Evolutionary conservation across 176 grass and related monocot species (phyloP).

Genomic region (Paspalum vaginatum): DNA sequence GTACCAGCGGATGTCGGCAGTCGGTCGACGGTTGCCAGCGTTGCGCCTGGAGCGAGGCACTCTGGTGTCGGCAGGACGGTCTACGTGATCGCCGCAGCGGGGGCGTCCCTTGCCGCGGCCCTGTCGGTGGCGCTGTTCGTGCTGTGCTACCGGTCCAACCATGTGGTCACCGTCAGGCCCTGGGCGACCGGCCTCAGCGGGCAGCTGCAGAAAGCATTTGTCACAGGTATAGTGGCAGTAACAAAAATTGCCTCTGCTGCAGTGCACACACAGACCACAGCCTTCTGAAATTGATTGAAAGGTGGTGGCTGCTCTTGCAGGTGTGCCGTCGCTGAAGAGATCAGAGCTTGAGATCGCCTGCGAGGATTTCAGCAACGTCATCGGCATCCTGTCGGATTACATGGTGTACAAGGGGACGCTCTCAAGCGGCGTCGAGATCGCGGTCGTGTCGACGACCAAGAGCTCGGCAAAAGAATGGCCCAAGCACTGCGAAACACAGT

Average conservation of each 20-base stretch:
- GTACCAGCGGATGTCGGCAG: neutral
- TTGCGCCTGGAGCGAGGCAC: constrained; percentile 7
- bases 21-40: neutral
- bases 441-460: constrained; percentile 66
- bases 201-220: constrained; percentile 73
- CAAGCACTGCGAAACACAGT: constrained; percentile 62
- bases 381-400: constrained; percentile 60
- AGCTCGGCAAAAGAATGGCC: constrained; percentile 69
- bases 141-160: constrained; percentile 49
- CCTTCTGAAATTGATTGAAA: neutral
- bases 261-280: neutral
- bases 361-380: constrained; percentile 91
- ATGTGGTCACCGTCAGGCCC: constrained; percentile 67
- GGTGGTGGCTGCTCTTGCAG: constrained; percentile 27
- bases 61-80: neutral
- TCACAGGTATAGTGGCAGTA: constrained; percentile 43
- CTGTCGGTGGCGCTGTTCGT: constrained; percentile 39
- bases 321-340: constrained; percentile 66
- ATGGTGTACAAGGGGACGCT: constrained; percentile 84
- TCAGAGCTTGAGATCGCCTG: constrained; percentile 74
- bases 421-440: constrained; percentile 87
- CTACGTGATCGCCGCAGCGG: constrained; percentile 46
- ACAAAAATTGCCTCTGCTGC: neutral
- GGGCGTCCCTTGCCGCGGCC: constrained; percentile 43
- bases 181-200: constrained; percentile 72